Conservation (phyloP, 148 eudicot genomes). For the Silene latifolia region DNA sequence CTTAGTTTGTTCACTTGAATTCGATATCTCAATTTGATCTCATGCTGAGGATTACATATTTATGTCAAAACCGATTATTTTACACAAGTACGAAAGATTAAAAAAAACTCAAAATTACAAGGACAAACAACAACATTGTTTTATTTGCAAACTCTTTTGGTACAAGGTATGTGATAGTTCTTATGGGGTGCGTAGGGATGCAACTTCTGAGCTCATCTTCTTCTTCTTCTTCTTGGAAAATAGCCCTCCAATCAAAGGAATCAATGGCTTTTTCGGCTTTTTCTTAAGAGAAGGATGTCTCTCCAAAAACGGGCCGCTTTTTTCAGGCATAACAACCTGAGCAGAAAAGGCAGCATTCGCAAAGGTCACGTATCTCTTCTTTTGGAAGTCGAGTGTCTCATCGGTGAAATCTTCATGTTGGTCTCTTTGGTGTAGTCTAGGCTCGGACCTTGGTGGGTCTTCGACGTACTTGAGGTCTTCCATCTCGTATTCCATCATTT, state of each 20-base stretch:
- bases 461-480: constrained; percentile 58
- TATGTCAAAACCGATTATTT: background rate
- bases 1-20: background rate
- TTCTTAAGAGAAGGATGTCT: constrained; percentile 77
- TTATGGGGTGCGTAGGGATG: constrained; percentile 22
- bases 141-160: background rate
- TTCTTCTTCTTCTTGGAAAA: constrained; percentile 57
- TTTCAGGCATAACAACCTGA: constrained; percentile 34
- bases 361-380: constrained; percentile 73
- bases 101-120: background rate
- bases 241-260: constrained; percentile 62
- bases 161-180: background rate
- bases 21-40: background rate
- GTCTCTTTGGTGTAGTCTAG: constrained; percentile 13
- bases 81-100: background rate
- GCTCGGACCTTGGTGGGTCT: constrained; percentile 27
- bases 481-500: constrained; percentile 31
- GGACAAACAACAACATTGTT: background rate
- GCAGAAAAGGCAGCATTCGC: constrained; percentile 48
- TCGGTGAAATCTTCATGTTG: constrained; percentile 11
- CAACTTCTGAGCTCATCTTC: constrained; percentile 41
- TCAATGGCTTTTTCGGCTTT: constrained; percentile 61
- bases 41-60: background rate
- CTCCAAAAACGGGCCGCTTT: constrained; percentile 38
- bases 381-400: constrained; percentile 41